Conservation (phyloP, 108 stramenopile genomes). For the Nitzschia palea region DNA sequence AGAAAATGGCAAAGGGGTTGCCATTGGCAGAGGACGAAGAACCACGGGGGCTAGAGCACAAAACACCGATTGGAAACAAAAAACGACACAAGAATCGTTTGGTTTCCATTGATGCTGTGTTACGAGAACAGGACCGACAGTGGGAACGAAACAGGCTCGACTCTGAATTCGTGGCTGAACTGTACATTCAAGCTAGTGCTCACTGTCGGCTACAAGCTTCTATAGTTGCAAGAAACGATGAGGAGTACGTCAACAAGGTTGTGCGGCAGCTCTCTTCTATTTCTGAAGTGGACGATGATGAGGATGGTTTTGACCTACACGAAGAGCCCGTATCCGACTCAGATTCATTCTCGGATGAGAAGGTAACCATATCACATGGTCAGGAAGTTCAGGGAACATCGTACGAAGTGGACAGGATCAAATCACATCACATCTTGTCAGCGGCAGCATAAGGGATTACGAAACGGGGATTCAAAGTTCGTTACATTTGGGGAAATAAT, state of each 20-base stretch:
- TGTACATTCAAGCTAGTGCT: constrained; percentile 18
- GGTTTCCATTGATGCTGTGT: constrained; percentile 2
- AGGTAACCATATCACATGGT: too few relatives aligned
- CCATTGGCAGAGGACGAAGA: constrained; percentile 4
- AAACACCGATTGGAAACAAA: constrained; percentile 18
- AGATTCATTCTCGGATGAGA: too few relatives aligned
- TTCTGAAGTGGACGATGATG: not conserved
- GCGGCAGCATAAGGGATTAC: not conserved
- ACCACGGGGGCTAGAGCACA: constrained; percentile 12
- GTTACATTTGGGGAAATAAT: not conserved
- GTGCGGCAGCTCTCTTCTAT: not conserved
- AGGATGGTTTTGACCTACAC: not conserved
- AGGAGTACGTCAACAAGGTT: constrained; percentile 4
- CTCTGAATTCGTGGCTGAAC: constrained; percentile 6
- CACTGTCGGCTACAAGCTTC: constrained; percentile 12
- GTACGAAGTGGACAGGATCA: not conserved
- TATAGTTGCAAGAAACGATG: constrained; percentile 8
- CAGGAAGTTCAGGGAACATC: too few relatives aligned
- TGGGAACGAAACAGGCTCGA: constrained; percentile 13
- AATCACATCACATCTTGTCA: not conserved
- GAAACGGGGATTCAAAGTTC: not conserved
- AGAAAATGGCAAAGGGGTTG: constrained; percentile 15
- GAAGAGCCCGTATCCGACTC: not conserved
- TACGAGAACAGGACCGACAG: constrained; percentile 20
- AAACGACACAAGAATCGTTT: constrained; percentile 11